These are phyloP conservation scores for Nannochloropsis gaditana DNA, from an alignment of 108 stramenopile species.

Conservation along the genomic window DNA sequence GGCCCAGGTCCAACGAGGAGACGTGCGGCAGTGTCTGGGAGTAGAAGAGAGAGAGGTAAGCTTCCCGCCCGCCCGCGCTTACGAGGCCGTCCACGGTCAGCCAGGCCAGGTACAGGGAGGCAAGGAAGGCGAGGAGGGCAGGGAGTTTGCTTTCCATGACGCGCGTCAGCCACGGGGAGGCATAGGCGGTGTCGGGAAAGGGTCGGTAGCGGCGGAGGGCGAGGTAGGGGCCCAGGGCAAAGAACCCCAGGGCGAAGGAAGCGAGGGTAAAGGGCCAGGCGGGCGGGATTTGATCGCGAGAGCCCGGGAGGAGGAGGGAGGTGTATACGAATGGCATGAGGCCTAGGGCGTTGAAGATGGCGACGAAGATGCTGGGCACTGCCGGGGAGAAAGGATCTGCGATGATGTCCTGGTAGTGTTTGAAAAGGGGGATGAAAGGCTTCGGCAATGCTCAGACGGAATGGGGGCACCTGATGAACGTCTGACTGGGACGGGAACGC, in stretches of 20 bases:
- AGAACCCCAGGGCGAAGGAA: not conserved
- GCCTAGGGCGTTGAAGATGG: conserved; percentile 14
- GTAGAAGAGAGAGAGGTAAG: not conserved
- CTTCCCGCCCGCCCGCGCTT: not conserved
- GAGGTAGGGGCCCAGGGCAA: not conserved
- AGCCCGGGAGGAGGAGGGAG: conserved; percentile 19
- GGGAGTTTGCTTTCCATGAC: not conserved
- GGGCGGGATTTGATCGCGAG: not conserved
- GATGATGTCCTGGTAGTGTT: not conserved
- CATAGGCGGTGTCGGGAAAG: not conserved
- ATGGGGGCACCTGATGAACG: not conserved
- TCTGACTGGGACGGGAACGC: not conserved
- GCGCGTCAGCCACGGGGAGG: not conserved
- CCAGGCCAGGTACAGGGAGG: not conserved
- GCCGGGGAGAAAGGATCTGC: not conserved
- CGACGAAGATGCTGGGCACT: not conserved
- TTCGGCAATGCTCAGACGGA: not conserved
- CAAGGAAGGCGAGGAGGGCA: not conserved
- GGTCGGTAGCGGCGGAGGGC: not conserved
- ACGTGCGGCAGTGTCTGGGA: not conserved
- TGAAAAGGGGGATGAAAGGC: not conserved
- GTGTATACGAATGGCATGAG: not conserved
- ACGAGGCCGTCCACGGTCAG: not conserved
- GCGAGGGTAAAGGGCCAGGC: not conserved
- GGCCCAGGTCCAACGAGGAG: not conserved